Percentiles rank a stretch among this genome's conserved stretches.
These are phyloP conservation scores for Puccinia sorghi DNA, from an alignment of 1,284 basidiomycete genomes.

Conservation along the genomic window DNA sequence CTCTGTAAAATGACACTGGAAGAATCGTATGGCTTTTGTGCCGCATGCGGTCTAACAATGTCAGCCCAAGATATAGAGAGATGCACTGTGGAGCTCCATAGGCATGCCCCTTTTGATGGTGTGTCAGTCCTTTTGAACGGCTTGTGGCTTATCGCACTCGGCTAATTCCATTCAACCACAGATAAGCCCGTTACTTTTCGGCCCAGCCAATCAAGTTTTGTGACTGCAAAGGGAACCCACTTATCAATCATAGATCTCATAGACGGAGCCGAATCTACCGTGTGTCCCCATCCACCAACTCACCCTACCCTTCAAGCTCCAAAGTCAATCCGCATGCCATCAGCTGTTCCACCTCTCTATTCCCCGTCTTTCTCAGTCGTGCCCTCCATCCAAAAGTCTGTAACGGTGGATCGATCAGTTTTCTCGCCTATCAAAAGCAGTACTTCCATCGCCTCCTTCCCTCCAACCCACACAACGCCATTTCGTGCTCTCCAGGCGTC, in stretches of 20 bases:
- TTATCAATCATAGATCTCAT: constrained; percentile 42
- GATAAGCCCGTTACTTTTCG: constrained; percentile 41
- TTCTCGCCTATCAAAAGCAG: constrained; percentile 28
- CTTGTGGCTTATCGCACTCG: neutral
- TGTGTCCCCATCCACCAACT: neutral
- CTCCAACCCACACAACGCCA: constrained; percentile 14
- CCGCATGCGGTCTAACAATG: constrained; percentile 41
- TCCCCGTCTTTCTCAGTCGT: constrained; percentile 5
- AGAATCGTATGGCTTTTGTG: constrained; percentile 42
- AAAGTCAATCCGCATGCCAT: neutral
- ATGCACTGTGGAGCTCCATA: constrained; percentile 44
- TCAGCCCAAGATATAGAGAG: constrained; percentile 7
- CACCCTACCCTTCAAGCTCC: neutral
- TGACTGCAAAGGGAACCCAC: constrained; percentile 25
- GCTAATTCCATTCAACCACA: constrained; percentile 25
- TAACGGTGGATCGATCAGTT: constrained; percentile 27
- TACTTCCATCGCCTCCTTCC: neutral
- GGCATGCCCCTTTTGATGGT: constrained; percentile 46
- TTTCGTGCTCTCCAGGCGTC: constrained; percentile 8
- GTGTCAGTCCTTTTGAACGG: constrained; percentile 20
- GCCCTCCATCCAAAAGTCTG: constrained; percentile 8
- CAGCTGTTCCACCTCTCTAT: neutral
- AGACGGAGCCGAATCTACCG: constrained; percentile 24
- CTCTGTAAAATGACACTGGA: constrained; percentile 35
- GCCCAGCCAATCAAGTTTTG: constrained; percentile 26